Evolutionary conservation across 2,329 filamentous ascomycete genomes (phyloP).

Genomic region (Alternaria sp.): DNA sequence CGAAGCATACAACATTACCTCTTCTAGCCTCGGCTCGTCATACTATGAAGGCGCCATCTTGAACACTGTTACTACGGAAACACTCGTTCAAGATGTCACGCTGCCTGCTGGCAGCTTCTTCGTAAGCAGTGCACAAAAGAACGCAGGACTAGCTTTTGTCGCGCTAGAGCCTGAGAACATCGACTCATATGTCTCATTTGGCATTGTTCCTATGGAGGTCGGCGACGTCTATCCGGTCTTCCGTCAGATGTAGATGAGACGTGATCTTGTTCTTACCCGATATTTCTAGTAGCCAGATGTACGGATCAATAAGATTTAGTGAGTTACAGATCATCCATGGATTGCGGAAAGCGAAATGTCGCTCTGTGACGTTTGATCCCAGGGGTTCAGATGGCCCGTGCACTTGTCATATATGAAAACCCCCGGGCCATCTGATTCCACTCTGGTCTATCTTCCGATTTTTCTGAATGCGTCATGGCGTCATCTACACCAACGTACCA

Average conservation of each 20-base stretch:
- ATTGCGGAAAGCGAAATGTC: not conserved
- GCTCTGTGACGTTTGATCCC: not conserved
- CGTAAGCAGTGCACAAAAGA: slow-evolving; percentile 46
- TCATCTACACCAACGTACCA: not conserved
- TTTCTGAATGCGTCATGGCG: not conserved
- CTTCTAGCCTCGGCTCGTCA: slow-evolving; percentile 29
- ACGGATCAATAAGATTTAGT: not conserved
- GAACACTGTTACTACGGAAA: slow-evolving; percentile 41
- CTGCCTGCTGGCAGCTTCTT: slow-evolving; percentile 44
- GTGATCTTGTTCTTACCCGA: not conserved
- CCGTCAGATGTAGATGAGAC: slow-evolving; percentile 17
- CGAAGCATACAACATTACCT: slow-evolving; percentile 45
- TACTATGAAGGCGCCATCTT: slow-evolving; percentile 46
- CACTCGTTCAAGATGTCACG: slow-evolving; percentile 28
- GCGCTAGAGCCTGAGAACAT: slow-evolving; percentile 49
- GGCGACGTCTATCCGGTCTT: slow-evolving; percentile 47
- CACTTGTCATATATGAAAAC: not conserved
- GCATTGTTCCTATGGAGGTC: slow-evolving; percentile 44
- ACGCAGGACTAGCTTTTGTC: slow-evolving; percentile 46
- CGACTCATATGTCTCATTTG: slow-evolving; percentile 47
- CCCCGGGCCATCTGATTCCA: not conserved
- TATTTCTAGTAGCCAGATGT: not conserved
- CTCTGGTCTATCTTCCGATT: not conserved
- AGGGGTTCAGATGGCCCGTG: not conserved
- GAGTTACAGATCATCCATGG: not conserved